These are phyloP conservation scores for Neonothopanus nambi DNA, from an alignment of 1,284 basidiomycete genomes.

Conservation along the genomic window DNA sequence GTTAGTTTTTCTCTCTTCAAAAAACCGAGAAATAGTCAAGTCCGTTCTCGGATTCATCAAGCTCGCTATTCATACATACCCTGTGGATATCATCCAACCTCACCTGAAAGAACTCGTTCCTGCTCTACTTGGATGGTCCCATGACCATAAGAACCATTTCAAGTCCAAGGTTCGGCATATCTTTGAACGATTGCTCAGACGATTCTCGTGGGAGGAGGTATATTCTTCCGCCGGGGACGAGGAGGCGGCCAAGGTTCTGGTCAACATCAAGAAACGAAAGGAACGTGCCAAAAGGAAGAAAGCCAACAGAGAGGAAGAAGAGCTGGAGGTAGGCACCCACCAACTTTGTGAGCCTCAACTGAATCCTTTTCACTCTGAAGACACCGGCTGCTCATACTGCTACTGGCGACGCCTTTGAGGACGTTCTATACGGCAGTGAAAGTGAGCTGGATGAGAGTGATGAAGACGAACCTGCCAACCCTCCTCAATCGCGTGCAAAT, in stretches of 20 bases:
- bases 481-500: constrained; percentile 36
- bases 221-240: constrained; percentile 76
- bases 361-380: constrained; percentile 25
- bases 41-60: constrained; percentile 95
- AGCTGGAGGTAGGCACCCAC: constrained; percentile 46
- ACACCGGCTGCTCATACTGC: constrained; percentile 44
- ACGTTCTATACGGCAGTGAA: constrained; percentile 93
- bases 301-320: constrained; percentile 52
- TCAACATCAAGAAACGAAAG: constrained; percentile 91
- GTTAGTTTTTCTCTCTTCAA: constrained; percentile 87
- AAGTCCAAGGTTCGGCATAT: constrained; percentile 96
- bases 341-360: not conserved
- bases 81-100: constrained; percentile 68
- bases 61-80: constrained; percentile 86
- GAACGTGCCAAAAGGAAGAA: constrained; percentile 86
- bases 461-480: constrained; percentile 46
- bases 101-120: constrained; percentile 83
- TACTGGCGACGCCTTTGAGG: constrained; percentile 90
- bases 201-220: constrained; percentile 89
- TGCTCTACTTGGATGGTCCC: constrained; percentile 87
- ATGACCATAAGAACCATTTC: constrained; percentile 99
- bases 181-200: constrained; percentile 92
- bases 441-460: constrained; percentile 80
- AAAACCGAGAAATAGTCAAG: constrained; percentile 98
- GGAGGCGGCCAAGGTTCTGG: constrained; percentile 76